phyloP scores from a whole-genome alignment of 306 rosid genomes.

The Lupinus albus region DNA sequence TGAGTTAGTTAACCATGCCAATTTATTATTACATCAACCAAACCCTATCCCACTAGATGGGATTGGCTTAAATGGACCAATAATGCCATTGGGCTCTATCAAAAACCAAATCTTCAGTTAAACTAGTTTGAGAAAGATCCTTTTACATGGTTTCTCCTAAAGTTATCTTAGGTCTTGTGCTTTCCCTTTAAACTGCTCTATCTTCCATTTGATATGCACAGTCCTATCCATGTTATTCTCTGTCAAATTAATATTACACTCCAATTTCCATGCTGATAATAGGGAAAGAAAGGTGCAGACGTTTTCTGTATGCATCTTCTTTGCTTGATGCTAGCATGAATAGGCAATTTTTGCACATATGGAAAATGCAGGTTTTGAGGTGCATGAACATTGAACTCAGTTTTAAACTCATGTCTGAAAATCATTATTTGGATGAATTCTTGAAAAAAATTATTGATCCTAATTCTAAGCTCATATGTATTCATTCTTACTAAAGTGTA shows the following conservation, averaged over 20 bases:
- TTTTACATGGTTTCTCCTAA: neutral
- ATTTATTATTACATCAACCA: conserved; percentile 9
- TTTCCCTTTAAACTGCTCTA: neutral
- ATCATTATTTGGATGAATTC: conserved; percentile 29
- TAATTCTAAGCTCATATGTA: neutral
- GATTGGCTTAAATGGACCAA: neutral
- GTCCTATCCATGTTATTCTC: no score
- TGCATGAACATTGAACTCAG: conserved; percentile 13
- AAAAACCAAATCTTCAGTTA: conserved; percentile 4
- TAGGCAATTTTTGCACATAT: neutral
- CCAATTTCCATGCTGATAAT: conserved; percentile 1
- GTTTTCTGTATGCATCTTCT: conserved; percentile 9
- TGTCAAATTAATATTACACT: no score
- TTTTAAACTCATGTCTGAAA: neutral
- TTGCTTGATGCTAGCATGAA: conserved; percentile 3
- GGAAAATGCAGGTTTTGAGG: conserved; percentile 10
- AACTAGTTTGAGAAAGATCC: neutral
- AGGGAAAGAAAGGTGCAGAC: conserved; percentile 24
- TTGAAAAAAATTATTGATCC: neutral
- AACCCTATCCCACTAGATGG: neutral
- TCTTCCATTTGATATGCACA: neutral
- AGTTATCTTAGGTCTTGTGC: conserved; percentile 7
- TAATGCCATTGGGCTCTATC: neutral
- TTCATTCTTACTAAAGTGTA: conserved; percentile 3
- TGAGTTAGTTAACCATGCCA: neutral